Conservation (phyloP, 148 eudicot species). For the Nepenthes mirabilis region DNA sequence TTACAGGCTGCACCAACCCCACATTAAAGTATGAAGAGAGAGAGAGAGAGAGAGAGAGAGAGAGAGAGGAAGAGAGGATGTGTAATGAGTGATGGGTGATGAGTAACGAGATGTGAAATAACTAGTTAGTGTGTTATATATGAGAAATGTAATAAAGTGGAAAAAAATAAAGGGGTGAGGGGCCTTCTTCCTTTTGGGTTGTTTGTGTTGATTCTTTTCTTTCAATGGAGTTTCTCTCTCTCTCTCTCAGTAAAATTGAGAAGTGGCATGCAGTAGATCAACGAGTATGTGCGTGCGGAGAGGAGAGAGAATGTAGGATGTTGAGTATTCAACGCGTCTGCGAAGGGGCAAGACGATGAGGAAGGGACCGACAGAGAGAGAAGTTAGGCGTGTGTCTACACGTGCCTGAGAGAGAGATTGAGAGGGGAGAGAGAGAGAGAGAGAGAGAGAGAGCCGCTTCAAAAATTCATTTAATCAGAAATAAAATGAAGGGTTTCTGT, state of each 20-base stretch:
- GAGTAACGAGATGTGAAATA: background rate
- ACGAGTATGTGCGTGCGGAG: background rate
- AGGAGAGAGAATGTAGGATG: background rate
- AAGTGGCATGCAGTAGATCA: no score
- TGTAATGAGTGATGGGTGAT: background rate
- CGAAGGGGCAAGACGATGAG: constrained; percentile 15
- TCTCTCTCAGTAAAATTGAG: no score
- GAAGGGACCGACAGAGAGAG: constrained; percentile 4
- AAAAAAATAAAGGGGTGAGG: no score
- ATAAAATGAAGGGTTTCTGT: no score
- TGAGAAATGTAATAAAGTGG: background rate
- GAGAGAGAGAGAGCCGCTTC: no score
- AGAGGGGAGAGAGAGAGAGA: no score
- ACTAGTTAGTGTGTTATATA: background rate
- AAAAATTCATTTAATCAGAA: no score
- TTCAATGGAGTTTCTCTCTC: no score
- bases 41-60: constrained; percentile 1
- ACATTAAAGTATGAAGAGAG: constrained; percentile 18
- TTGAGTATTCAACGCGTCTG: constrained; percentile 32
- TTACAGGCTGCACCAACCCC: constrained; percentile 21
- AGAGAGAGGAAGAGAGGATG: constrained; percentile 1
- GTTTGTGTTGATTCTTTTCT: no score
- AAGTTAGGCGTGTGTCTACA: background rate
- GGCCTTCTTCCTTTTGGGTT: no score
- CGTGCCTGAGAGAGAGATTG: background rate